Evolutionary conservation across 805 yeast species (phyloP).

Genomic region (Candida multigemmis): DNA sequence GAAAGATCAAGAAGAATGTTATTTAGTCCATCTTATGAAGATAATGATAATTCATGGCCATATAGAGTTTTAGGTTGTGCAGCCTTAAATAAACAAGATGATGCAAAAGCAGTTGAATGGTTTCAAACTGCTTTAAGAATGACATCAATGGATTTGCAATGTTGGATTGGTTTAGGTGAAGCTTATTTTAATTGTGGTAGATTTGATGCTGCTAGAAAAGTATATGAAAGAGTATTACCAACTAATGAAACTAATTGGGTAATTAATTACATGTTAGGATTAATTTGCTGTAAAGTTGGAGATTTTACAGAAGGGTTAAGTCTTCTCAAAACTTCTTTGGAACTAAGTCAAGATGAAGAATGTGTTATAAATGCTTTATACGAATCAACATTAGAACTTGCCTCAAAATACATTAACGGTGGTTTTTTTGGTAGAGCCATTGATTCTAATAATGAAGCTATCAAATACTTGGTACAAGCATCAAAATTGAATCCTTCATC

Average conservation of each 20-base stretch:
- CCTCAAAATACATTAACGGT: constrained; percentile 39
- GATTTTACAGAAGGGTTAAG: constrained; percentile 55
- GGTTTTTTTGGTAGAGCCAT: constrained; percentile 67
- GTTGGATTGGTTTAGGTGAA: constrained; percentile 98
- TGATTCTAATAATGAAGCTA: constrained; percentile 35
- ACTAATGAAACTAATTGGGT: constrained; percentile 50
- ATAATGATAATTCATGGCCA: constrained; percentile 64
- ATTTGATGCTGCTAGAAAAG: constrained; percentile 77
- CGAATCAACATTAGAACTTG: constrained; percentile 47
- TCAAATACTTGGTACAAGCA: constrained; percentile 33
- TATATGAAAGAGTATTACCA: constrained; percentile 56
- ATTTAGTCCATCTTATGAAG: constrained; percentile 15
- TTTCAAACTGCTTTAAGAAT: constrained; percentile 80
- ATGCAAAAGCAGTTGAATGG: constrained; percentile 75
- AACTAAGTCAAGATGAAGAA: constrained; percentile 36
- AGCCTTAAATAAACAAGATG: constrained; percentile 60
- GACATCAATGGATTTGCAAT: constrained; percentile 55
- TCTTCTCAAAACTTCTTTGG: constrained; percentile 34
- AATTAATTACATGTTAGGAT: constrained; percentile 59
- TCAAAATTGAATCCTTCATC: constrained; percentile 26
- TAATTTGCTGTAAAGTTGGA: constrained; percentile 52
- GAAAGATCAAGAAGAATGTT: constrained; percentile 49
- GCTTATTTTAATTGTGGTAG: constrained; percentile 83
- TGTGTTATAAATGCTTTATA: constrained; percentile 42
- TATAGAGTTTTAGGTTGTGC: constrained; percentile 79